Percentiles rank a stretch among this genome's conserved stretches.
phyloP scores from a whole-genome alignment of 177 flowering plant species.

The Telopea speciosissima region DNA sequence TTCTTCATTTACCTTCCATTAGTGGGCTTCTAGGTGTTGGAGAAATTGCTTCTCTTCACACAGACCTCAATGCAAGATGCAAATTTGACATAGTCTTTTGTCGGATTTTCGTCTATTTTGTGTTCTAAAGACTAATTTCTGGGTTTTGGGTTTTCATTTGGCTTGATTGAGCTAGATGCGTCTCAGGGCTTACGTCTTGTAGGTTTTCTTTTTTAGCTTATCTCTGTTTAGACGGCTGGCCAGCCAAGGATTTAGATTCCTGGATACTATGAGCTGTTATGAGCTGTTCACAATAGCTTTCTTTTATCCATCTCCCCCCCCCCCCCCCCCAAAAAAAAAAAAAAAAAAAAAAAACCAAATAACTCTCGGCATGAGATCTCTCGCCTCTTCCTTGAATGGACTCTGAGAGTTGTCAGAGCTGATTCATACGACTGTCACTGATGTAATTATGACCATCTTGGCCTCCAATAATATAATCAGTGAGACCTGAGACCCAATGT shows the following conservation, averaged over 20 bases:
- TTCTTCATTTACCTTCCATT: background rate
- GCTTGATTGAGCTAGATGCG: background rate
- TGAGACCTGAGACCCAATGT: too few relatives aligned
- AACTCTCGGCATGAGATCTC: background rate
- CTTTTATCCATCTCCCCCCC: background rate
- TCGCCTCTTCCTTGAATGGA: background rate
- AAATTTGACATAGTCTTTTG: too few relatives aligned
- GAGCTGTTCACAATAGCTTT: background rate
- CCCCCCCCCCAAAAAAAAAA: too few relatives aligned
- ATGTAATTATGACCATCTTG: background rate
- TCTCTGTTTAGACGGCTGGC: background rate
- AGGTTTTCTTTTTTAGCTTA: background rate
- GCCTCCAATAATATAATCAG: too few relatives aligned
- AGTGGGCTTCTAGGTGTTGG: background rate
- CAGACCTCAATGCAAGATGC: background rate
- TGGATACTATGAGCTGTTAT: background rate
- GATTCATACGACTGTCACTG: background rate
- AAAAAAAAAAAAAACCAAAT: too few relatives aligned
- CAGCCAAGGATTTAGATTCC: background rate
- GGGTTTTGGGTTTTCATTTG: background rate
- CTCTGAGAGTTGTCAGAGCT: background rate
- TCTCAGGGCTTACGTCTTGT: background rate
- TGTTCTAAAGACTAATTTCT: background rate
- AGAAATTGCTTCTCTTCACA: conserved; percentile 1
- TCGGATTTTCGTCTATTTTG: background rate